These are phyloP conservation scores for Arachis monticola DNA, from an alignment of 331 rosid genomes.

Conservation along the genomic window DNA sequence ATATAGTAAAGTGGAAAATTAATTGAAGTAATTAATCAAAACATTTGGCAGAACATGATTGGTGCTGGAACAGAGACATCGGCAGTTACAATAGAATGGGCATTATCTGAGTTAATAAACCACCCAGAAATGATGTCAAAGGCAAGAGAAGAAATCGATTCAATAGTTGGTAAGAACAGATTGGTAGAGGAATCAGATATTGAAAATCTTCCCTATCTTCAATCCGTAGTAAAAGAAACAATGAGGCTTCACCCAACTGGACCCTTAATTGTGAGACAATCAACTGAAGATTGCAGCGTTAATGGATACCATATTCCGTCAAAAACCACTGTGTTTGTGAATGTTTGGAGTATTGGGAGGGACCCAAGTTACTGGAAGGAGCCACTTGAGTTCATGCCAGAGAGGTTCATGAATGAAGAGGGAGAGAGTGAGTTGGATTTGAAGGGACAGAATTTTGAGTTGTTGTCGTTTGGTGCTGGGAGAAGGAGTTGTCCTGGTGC, in stretches of 20 bases:
- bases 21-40: background rate
- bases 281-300: conserved; percentile 47
- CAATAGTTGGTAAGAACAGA: conserved; percentile 49
- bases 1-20: too few species aligned
- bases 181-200: conserved; percentile 64
- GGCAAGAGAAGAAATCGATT: conserved; percentile 62
- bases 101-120: conserved; percentile 66
- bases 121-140: conserved; percentile 53
- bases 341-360: conserved; percentile 66
- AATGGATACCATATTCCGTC: conserved; percentile 58
- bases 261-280: conserved; percentile 52
- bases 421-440: conserved; percentile 43
- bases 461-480: conserved; percentile 67
- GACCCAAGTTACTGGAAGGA: conserved; percentile 59
- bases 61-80: conserved; percentile 74
- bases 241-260: conserved; percentile 73
- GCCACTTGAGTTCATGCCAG: conserved; percentile 58
- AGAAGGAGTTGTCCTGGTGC: conserved; percentile 73
- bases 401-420: conserved; percentile 56
- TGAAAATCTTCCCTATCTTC: conserved; percentile 59
- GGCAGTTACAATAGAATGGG: conserved; percentile 58
- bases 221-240: conserved; percentile 68
- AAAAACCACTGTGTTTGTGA: conserved; percentile 49
- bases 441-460: conserved; percentile 53
- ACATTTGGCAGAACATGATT: conserved; percentile 53